These are phyloP conservation scores for Tulasnella sp. DNA, from an alignment of 768 basidiomycete genomes.

Conservation along the genomic window DNA sequence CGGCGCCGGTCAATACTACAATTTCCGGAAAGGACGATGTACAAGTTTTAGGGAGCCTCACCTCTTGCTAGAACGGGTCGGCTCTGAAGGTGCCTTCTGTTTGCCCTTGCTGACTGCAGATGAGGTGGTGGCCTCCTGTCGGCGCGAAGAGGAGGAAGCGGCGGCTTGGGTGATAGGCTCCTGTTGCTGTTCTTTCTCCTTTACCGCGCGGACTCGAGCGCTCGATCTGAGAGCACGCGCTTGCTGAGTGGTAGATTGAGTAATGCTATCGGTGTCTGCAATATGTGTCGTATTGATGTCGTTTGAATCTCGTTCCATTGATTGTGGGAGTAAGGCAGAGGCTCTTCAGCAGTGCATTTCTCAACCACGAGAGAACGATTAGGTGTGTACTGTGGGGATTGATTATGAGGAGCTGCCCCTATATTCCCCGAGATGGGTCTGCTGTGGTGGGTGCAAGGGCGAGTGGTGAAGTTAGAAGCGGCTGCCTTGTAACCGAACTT, in stretches of 20 bases:
- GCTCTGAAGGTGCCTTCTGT: conserved; percentile 45
- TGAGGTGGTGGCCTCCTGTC: conserved; percentile 19
- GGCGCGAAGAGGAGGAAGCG: conserved; percentile 20
- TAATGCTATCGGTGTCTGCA: neutral
- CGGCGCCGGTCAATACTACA: conserved; percentile 7
- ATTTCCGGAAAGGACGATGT: conserved; percentile 15
- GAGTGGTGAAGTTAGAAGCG: too few species aligned
- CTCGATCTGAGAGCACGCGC: conserved; percentile 48
- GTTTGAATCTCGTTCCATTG: conserved; percentile 5
- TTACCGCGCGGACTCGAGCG: conserved; percentile 31
- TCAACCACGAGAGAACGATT: neutral
- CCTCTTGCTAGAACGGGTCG: conserved; percentile 49
- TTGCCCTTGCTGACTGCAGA: conserved; percentile 44
- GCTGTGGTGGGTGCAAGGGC: too few species aligned
- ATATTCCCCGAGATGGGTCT: too few species aligned
- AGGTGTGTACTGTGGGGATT: too few species aligned
- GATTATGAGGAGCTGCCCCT: too few species aligned
- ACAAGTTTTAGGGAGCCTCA: conserved; percentile 30
- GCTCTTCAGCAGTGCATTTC: conserved; percentile 10
- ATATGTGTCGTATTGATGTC: neutral
- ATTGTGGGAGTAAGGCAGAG: neutral
- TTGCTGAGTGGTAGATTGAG: neutral
- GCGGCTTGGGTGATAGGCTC: conserved; percentile 17
- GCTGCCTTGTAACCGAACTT: too few species aligned
- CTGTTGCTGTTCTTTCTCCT: conserved; percentile 28